Base-by-base conservation (phyloP, 2,329 filamentous ascomycete genomes). In the Cytospora piceae region DNA sequence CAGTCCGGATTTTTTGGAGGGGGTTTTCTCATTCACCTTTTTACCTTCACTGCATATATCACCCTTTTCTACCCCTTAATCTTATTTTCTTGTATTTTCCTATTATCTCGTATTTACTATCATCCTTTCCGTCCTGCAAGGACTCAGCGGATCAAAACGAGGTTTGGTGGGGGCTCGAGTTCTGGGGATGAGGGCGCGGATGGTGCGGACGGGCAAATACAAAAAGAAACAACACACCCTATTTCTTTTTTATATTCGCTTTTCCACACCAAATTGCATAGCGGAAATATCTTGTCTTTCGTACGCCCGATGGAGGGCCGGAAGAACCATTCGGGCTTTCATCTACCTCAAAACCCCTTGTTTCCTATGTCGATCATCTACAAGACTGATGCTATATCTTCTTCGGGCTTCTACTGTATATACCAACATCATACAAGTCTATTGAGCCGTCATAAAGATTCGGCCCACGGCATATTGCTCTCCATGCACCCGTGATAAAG, bases 351-450 rank as follows among this genome's bases (percentile, higher is more conserved):
- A 55, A 34, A 27, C 29, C 52, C 31, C 8, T 11, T 52, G 22
- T 39, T 57, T 57, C 32, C 39, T 57, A 57, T 57, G 42, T 42
- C 51, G 11, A 31, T 24, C 51, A 20, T 24, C 37, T 37, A 63
- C 53, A 57, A 32, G 61, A 63, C 39, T 31, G 29, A 24, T 31
- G 29, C 42, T 31, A 55, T n/a, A 63, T 63, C 31, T 52, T 63
- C 61, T 57, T 32, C 29, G 42, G 20, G n/a, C n/a, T 11, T 34
- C 42, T 55, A 27, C 39, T 42, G 39, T 32, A 63, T 57, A 63
- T 63, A 63, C 61, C 61, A 53, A 39, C 53, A 63, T 53, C 51
- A 8, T 63, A 63, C 53, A 63, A 63, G 53, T 63, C 61, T 63
- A 63, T 57, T 63, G 53, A 37, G 56, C 42, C 61, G 57, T 63